Evolutionary conservation across 1,284 basidiomycete genomes (phyloP).

Genomic region (Malassezia dermatis): DNA sequence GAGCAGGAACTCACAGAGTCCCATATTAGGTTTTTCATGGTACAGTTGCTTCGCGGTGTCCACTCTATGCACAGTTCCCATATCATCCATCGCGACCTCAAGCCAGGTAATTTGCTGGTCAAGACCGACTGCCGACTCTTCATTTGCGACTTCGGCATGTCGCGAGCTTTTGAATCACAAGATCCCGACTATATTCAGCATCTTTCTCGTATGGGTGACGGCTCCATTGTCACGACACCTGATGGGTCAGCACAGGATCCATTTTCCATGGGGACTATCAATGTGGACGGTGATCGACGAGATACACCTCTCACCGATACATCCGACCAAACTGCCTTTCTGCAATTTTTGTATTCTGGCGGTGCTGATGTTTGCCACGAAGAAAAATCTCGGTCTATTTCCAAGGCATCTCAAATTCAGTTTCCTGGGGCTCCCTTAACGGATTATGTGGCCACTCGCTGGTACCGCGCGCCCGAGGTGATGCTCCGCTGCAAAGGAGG

Average conservation of each 20-base stretch:
- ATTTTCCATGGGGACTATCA: background rate
- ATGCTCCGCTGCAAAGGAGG: constrained; percentile 46
- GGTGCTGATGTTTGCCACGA: background rate
- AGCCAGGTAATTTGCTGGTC: constrained; percentile 46
- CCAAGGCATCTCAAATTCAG: constrained; percentile 12
- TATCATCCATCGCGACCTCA: constrained; percentile 45
- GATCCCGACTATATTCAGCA: background rate
- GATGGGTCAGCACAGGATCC: background rate
- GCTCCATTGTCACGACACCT: background rate
- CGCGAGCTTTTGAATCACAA: constrained; percentile 24
- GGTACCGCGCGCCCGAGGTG: constrained; percentile 46
- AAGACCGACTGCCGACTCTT: constrained; percentile 43
- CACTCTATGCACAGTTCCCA: constrained; percentile 44
- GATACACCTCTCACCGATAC: background rate
- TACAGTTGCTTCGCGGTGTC: constrained; percentile 41
- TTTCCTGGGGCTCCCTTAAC: constrained; percentile 45
- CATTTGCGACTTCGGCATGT: constrained; percentile 45
- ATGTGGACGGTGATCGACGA: background rate
- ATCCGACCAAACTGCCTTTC: background rate
- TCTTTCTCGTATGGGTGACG: background rate
- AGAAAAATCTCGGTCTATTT: background rate
- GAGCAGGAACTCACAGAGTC: constrained; percentile 40
- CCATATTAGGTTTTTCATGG: constrained; percentile 44
- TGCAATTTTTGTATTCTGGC: background rate
- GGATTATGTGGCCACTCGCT: constrained; percentile 44